Conservation (phyloP, 163 green algal genomes). For the Trebouxiophyceae sp. region DNA sequence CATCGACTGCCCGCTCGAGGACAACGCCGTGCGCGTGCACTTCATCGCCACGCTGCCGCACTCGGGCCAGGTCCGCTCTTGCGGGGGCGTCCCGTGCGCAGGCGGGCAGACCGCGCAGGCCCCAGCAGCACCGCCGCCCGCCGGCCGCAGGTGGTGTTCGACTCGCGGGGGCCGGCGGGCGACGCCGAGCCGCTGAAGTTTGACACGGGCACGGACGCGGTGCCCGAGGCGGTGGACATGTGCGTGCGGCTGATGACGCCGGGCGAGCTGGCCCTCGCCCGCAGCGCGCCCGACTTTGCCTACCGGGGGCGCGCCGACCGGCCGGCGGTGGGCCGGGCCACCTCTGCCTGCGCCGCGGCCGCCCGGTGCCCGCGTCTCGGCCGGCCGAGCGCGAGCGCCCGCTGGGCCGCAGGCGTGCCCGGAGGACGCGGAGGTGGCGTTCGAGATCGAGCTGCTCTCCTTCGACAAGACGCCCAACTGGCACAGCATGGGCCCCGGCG, state of each 20-base stretch:
- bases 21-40: conserved; percentile 67
- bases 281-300: conserved; percentile 16
- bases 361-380: no score
- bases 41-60: conserved; percentile 16
- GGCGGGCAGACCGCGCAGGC: no score
- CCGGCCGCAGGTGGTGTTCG: conserved; percentile 16
- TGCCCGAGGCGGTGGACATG: conserved; percentile 67
- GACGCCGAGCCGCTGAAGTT: conserved; percentile 28
- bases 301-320: conserved; percentile 38
- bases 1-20: conserved; percentile 80
- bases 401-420: conserved; percentile 6
- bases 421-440: conserved; percentile 34
- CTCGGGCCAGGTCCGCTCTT: background rate
- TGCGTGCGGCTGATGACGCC: conserved; percentile 74
- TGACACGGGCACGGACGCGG: conserved; percentile 55
- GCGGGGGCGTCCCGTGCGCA: no score
- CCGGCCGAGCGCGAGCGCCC: no score
- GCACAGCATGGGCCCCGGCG: conserved; percentile 6
- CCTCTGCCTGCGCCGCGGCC: background rate
- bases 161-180: conserved; percentile 21
- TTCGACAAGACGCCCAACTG: conserved; percentile 18
- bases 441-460: conserved; percentile 20
- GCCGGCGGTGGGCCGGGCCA: conserved; percentile 20
- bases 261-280: conserved; percentile 48
- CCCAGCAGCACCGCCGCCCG: no score